phyloP scores from a whole-genome alignment of 2,329 filamentous ascomycete species.

The Microcyclospora tardicrescens region DNA sequence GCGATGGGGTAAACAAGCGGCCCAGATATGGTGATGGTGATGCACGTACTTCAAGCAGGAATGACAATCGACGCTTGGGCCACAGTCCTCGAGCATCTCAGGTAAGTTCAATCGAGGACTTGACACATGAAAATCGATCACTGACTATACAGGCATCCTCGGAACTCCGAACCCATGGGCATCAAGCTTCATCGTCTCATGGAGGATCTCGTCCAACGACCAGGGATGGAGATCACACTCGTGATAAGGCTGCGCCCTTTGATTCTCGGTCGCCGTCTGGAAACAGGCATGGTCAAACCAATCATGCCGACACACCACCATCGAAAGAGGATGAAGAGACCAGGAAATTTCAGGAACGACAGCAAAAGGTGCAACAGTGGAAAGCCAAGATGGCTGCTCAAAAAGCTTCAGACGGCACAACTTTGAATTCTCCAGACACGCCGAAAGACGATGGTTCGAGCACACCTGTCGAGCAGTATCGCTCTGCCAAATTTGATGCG shows the following conservation, averaged over 20 bases:
- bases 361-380: conserved; percentile 79
- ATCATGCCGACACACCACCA: background rate
- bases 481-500: conserved; percentile 67
- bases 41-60: background rate
- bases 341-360: conserved; percentile 51
- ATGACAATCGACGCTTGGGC: background rate
- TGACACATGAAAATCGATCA: conserved; percentile 3
- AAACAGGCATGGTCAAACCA: background rate
- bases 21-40: conserved; percentile 4
- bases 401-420: conserved; percentile 46
- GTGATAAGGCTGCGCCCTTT: conserved; percentile 2
- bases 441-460: conserved; percentile 18
- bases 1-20: conserved; percentile 1
- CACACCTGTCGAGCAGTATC: conserved; percentile 44
- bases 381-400: conserved; percentile 65
- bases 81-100: conserved; percentile 5
- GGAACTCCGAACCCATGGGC: conserved; percentile 11
- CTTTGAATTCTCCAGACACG: conserved; percentile 3
- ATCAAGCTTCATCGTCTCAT: conserved; percentile 8
- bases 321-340: conserved; percentile 24
- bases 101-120: conserved; percentile 4
- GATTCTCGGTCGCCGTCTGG: background rate
- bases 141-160: conserved; percentile 7
- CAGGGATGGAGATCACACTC: conserved; percentile 50
- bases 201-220: conserved; percentile 27